Conservation (phyloP, 495 filamentous ascomycete species). For the Astrothelium macrocarpum region DNA sequence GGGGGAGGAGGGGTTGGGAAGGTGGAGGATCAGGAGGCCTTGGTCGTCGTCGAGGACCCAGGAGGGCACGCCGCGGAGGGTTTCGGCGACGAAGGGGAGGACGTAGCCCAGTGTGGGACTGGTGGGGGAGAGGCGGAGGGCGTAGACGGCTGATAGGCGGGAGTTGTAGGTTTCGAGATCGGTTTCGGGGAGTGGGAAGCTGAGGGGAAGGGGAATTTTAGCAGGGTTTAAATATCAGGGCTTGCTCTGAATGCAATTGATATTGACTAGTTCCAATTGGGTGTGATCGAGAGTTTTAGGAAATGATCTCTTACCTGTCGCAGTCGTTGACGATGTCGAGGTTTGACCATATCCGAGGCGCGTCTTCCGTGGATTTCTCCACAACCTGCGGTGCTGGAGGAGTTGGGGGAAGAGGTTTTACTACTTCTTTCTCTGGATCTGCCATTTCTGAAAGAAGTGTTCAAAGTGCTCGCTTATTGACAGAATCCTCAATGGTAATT, state of each 20-base stretch:
- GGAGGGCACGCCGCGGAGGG: conserved; percentile 25
- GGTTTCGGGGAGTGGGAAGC: conserved; percentile 33
- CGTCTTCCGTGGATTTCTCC: not conserved
- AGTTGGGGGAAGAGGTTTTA: not conserved
- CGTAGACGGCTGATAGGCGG: conserved; percentile 31
- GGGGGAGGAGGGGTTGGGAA: not conserved
- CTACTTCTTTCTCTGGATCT: not conserved
- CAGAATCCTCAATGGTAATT: not conserved
- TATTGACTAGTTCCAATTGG: not conserved
- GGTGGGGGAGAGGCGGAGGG: conserved; percentile 26
- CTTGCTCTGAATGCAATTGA: not conserved
- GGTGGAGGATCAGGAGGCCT: conserved; percentile 26
- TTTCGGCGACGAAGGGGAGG: conserved; percentile 37
- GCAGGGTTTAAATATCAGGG: not conserved
- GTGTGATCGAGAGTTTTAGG: not conserved
- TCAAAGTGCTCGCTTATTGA: not conserved
- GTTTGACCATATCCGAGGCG: conserved; percentile 20
- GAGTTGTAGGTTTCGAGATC: conserved; percentile 26
- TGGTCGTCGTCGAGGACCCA: conserved; percentile 31
- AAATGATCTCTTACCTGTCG: conserved; percentile 21
- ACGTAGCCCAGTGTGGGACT: conserved; percentile 40
- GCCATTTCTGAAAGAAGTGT: not conserved
- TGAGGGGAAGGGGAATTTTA: not conserved
- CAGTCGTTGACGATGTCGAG: conserved; percentile 34
- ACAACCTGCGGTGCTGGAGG: not conserved